Conservation (phyloP, 352 stramenopile species). For the Globisporangium emineosum region DNA sequence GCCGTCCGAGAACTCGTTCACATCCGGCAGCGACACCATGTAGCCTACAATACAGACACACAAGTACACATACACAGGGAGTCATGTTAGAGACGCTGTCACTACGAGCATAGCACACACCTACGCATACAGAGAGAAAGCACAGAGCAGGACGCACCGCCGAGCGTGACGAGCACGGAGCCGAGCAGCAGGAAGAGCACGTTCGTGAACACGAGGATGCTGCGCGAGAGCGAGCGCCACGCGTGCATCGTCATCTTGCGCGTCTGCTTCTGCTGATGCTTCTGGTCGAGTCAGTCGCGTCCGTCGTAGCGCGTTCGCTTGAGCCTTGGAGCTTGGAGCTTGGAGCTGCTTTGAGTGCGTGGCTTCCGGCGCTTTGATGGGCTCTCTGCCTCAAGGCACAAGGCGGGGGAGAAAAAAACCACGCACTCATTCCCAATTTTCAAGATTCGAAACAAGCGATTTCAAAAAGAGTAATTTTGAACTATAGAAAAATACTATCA, state of each 20-base stretch:
- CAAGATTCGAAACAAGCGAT: background rate
- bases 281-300: background rate
- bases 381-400: background rate
- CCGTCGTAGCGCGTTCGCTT: background rate
- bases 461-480: background rate
- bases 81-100: background rate
- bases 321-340: background rate
- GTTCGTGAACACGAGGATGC: constrained; percentile 86
- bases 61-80: constrained; percentile 8
- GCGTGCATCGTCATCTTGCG: constrained; percentile 39
- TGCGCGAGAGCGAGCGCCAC: constrained; percentile 73
- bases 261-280: background rate
- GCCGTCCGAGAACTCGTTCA: constrained; percentile 80
- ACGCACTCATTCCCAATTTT: background rate
- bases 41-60: constrained; percentile 40
- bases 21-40: constrained; percentile 73
- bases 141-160: constrained; percentile 33
- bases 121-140: background rate
- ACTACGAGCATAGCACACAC: constrained; percentile 8
- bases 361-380: background rate
- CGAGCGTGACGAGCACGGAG: constrained; percentile 74
- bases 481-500: too few relatives aligned
- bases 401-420: background rate
- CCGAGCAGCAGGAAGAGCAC: constrained; percentile 84
- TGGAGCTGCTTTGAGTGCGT: background rate